phyloP scores from a whole-genome alignment of 768 basidiomycete species.

The Gloeostereum incarnatum region DNA sequence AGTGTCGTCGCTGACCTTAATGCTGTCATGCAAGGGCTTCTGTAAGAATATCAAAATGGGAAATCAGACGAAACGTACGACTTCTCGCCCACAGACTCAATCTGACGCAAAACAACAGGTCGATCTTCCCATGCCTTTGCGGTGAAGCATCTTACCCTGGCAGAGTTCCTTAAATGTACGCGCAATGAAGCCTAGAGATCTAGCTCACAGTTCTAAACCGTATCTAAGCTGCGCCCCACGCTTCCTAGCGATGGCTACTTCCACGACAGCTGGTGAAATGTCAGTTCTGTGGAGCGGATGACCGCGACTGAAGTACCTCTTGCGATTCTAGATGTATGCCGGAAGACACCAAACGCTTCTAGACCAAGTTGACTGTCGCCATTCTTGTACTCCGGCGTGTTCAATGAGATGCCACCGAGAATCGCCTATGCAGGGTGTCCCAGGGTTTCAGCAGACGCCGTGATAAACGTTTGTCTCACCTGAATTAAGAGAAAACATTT shows the following conservation, averaged over 20 bases:
- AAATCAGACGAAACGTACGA: constrained; percentile 42
- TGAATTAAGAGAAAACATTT: constrained; percentile 80
- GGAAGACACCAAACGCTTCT: constrained; percentile 64
- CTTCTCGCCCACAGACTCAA: constrained; percentile 89
- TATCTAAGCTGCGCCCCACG: constrained; percentile 62
- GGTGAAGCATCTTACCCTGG: constrained; percentile 63
- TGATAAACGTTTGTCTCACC: constrained; percentile 30
- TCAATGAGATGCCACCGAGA: constrained; percentile 62
- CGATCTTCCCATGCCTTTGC: constrained; percentile 92
- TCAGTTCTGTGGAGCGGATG: background rate
- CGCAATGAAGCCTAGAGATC: background rate
- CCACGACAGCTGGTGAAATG: constrained; percentile 51
- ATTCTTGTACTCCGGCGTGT: constrained; percentile 57
- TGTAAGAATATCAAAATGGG: background rate
- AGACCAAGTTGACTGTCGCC: constrained; percentile 63
- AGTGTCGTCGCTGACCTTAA: constrained; percentile 18
- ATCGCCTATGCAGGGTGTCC: constrained; percentile 39
- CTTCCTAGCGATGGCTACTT: constrained; percentile 59
- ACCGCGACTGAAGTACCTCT: constrained; percentile 54
- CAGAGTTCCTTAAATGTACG: background rate
- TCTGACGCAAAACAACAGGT: constrained; percentile 75
- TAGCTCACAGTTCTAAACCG: constrained; percentile 63
- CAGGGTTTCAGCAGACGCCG: background rate
- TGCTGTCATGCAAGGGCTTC: constrained; percentile 14
- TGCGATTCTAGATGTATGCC: constrained; percentile 68